Evolutionary conservation across 345 rosid genomes (phyloP).

Genomic region (Populus tremula): DNA sequence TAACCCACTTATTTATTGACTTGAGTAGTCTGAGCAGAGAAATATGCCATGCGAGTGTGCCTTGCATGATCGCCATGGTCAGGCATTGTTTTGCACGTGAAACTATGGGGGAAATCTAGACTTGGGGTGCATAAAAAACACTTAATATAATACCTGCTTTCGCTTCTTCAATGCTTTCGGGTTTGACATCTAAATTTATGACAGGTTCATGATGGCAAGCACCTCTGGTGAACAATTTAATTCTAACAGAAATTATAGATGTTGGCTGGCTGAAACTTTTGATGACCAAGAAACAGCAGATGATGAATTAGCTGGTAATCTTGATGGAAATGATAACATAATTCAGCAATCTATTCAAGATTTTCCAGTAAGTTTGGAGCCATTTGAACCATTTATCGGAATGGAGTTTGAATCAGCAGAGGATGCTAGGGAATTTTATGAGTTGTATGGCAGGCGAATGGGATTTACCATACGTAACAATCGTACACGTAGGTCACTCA

Average conservation of each 20-base stretch:
- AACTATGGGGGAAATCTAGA: background rate
- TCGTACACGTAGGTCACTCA: conserved; percentile 41
- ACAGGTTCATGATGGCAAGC: conserved; percentile 35
- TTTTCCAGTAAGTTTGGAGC: conserved; percentile 19
- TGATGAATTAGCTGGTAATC: conserved; percentile 37
- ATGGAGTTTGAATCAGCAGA: conserved; percentile 42
- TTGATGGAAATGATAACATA: conserved; percentile 27
- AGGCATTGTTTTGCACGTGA: background rate
- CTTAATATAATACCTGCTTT: background rate
- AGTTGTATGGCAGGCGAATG: conserved; percentile 37
- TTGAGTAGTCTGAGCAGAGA: background rate
- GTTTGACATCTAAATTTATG: background rate
- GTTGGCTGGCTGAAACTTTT: conserved; percentile 39
- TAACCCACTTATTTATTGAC: background rate
- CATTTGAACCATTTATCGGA: conserved; percentile 28
- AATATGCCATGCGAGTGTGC: background rate
- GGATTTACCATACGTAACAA: conserved; percentile 42
- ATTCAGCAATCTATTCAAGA: conserved; percentile 13
- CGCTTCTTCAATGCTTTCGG: background rate
- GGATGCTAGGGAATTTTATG: conserved; percentile 45
- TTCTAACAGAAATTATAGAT: conserved; percentile 27
- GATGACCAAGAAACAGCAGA: conserved; percentile 36
- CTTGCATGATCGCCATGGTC: background rate
- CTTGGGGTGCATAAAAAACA: background rate
- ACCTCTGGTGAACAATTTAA: conserved; percentile 25